Evolutionary conservation across 2,329 filamentous ascomycete species (phyloP), one percentile per base, ranked within the genome.

Genomic region (Penicillium polonicum): DNA sequence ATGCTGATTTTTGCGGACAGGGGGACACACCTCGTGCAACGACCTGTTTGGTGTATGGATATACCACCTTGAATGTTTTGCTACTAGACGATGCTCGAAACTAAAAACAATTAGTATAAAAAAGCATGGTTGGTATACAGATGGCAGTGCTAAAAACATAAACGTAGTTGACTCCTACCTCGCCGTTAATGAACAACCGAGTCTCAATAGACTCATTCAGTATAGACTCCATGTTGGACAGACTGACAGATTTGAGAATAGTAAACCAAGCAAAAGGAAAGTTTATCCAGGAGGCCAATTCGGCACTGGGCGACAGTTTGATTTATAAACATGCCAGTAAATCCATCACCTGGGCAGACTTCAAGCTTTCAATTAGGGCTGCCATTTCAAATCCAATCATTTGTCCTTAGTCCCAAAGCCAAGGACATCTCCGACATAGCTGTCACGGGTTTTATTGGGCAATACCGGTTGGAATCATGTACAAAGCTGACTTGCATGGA

Each of bases 121-220:
- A 2, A 10, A 9, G 43, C n/a, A 29, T 43, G 15, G n/a, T 39
- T 15, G 19, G 25, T 15, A 50, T 17, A 9, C 13, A 17, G 7
- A 8, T 12, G 19, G 10, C 6, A 27, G 2, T 9, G 13, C 6
- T 13, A 4, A 35, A 2, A 12, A 9, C 0, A 33, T 31, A 25
- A 17, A 7, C 17, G 6, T 38, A 19, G 19, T 23, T 31, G 19
- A 15, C 2, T 8, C 48, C 2, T 64, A 72, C 71, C 63, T 72
- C 62, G 53, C 66, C 67, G 44, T 72, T 70, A 49, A 73, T 72
- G 49, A 73, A 74, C 19, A 74, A 59, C 13, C 70, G 64, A 49
- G 69, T 72, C 56, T 73, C 71, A 19, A 72, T 70, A 9, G 63
- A 50, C 43, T 68, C 52, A 3, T 52, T 50, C 39, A 33, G 38